Percentiles rank a stretch among this genome's conserved stretches.
Evolutionary conservation across 345 rosid genomes (phyloP).

Genomic region (Pseudoturritis turrita): DNA sequence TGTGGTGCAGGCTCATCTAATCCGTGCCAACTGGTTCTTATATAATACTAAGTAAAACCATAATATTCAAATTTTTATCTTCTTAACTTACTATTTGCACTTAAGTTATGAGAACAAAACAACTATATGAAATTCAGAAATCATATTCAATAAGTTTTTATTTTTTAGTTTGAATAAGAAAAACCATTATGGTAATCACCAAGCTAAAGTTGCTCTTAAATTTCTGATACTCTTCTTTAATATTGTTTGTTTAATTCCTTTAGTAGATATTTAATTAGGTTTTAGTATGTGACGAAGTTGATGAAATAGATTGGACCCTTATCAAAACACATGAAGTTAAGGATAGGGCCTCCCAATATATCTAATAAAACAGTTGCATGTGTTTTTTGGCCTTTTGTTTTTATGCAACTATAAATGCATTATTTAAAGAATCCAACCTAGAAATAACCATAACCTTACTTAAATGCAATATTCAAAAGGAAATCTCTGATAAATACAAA

Average conservation of each 20-base stretch:
- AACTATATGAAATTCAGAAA: no score
- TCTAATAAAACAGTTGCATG: conserved; percentile 23
- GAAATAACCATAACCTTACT: neutral
- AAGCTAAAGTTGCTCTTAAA: no score
- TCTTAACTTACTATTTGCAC: no score
- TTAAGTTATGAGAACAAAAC: no score
- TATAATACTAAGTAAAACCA: no score
- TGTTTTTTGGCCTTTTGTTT: conserved; percentile 8
- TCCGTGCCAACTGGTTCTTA: no score
- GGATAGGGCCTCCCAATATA: conserved; percentile 16
- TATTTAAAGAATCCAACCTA: neutral
- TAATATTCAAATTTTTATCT: no score
- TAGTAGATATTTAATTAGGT: neutral
- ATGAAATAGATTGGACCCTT: neutral
- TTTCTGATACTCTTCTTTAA: no score
- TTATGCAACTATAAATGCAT: neutral
- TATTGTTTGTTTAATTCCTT: neutral
- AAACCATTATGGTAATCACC: no score
- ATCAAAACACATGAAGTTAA: conserved; percentile 1
- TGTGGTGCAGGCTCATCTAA: no score
- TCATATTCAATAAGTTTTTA: no score
- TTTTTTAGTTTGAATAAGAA: no score
- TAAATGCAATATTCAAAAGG: neutral
- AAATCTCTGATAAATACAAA: neutral
- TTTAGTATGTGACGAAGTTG: neutral